Base-by-base conservation (phyloP, 2,329 filamentous ascomycete genomes). In the Pestalotiopsis sp. region DNA sequence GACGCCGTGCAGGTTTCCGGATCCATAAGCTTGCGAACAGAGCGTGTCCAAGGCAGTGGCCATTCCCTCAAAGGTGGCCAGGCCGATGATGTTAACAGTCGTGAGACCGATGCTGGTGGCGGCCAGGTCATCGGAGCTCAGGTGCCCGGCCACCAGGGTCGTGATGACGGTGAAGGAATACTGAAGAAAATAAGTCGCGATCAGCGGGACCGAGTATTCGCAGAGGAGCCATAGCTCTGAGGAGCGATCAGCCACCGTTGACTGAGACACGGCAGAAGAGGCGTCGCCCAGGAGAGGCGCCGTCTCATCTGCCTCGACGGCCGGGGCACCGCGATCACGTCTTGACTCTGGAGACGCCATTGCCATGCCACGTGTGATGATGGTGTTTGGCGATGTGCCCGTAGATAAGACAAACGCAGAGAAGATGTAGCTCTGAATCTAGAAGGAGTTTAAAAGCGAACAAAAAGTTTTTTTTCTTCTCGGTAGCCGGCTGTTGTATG, bases 51-150 rank as follows among this genome's bases (percentile, higher is more conserved):
- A 76, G 27, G 82, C 83, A 0, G 84, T 86, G 11, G 85, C 84
- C 74, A 87, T 82, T 25, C 85, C 85, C 72, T 87, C 84, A 68
- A 84, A 83, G 25, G 86, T 77, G 1, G 86, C 83, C 23, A 84
- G 81, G 0, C 86, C 86, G 6, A 85, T 79, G 65, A 89, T 87
- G 69, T 85, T 87, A 71, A 86, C 84, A 0, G 85, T 87, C 61
- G 85, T 87, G 27, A 84, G 82, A 27, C 84, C 85, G 17, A 88
- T 74, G 66, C 83, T 85, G 0, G 86, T 84, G 0, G 86, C 86
- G 1, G 84, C 86, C 11, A 88, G 75, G 68, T 86, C 86, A 72
- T 85, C 82, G 3, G 84, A 84, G 23, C 85, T 82, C 9, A 88
- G 80, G 72, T 85, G 85, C 0, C 86, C 86, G 0, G 84, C 85